These are phyloP conservation scores for Gilbertella persicaria DNA, from an alignment of 371 early-diverging fungal species.

Conservation along the genomic window DNA sequence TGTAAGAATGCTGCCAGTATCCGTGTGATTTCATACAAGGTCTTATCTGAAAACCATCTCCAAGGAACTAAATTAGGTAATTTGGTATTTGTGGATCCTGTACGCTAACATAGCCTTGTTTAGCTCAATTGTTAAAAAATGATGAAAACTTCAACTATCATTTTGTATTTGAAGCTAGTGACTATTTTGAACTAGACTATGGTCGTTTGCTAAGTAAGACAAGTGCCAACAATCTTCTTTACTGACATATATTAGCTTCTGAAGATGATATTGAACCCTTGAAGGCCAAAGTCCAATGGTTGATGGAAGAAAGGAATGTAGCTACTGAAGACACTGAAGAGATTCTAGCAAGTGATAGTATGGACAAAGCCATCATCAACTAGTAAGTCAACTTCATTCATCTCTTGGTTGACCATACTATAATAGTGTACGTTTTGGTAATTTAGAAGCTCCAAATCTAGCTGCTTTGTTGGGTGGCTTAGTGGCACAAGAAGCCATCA, in stretches of 20 bases:
- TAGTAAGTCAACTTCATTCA: constrained; percentile 26
- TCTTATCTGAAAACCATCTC: constrained; percentile 59
- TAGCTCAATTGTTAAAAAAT: constrained; percentile 61
- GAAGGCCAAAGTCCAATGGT: constrained; percentile 23
- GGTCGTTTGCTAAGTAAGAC: constrained; percentile 54
- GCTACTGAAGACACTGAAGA: constrained; percentile 9
- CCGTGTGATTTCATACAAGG: constrained; percentile 66
- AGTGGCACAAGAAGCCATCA: constrained; percentile 93
- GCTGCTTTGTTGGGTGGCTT: constrained; percentile 93
- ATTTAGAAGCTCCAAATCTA: constrained; percentile 77
- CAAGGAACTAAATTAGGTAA: constrained; percentile 54
- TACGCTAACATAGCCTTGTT: background rate
- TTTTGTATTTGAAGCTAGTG: constrained; percentile 75
- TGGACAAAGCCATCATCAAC: constrained; percentile 32
- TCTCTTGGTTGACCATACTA: background rate
- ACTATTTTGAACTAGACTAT: constrained; percentile 62
- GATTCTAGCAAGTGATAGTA: constrained; percentile 9
- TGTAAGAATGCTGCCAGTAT: constrained; percentile 83
- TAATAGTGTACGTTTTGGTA: constrained; percentile 75
- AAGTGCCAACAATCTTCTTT: too few species aligned
- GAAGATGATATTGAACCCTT: constrained; percentile 38
- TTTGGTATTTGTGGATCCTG: background rate
- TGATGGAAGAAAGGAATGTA: constrained; percentile 19
- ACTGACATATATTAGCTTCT: constrained; percentile 18
- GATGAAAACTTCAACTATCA: constrained; percentile 64